phyloP scores from a whole-genome alignment of 768 basidiomycete species.

The Collybia mongolica region DNA sequence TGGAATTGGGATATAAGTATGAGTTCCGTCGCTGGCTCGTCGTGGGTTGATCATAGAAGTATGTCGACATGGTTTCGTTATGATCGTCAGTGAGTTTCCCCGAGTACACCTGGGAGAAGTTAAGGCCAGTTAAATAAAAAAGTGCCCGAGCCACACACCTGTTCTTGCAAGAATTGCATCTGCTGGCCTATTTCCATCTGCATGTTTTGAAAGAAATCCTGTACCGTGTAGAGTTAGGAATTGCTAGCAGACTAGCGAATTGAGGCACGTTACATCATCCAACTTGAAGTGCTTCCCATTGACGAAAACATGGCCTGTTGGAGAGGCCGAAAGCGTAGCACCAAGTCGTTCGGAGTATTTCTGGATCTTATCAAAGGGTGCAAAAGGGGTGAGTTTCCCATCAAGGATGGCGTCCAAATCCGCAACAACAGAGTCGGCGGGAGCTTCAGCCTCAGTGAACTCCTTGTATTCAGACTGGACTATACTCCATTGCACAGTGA shows the following conservation, averaged over 20 bases:
- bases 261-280: slow-evolving; percentile 49
- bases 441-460: slow-evolving; percentile 27
- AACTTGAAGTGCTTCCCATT: slow-evolving; percentile 82
- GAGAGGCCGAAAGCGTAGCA: slow-evolving; percentile 32
- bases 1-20: slow-evolving; percentile 60
- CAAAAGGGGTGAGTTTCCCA: slow-evolving; percentile 24
- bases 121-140: background rate
- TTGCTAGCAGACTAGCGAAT: background rate
- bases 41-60: slow-evolving; percentile 89
- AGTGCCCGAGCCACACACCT: slow-evolving; percentile 38
- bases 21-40: slow-evolving; percentile 70
- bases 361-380: slow-evolving; percentile 42
- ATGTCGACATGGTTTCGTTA: slow-evolving; percentile 53
- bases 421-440: slow-evolving; percentile 24
- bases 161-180: slow-evolving; percentile 69
- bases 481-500: slow-evolving; percentile 40
- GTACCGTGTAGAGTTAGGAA: background rate
- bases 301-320: slow-evolving; percentile 73
- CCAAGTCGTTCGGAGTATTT: slow-evolving; percentile 61
- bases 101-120: slow-evolving; percentile 47
- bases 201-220: slow-evolving; percentile 68
- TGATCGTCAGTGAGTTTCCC: slow-evolving; percentile 56
- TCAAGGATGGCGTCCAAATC: slow-evolving; percentile 39
- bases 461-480: slow-evolving; percentile 38
- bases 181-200: slow-evolving; percentile 60